Base-by-base conservation (phyloP, 2,329 filamentous ascomycete species). In the Coniochaeta sp. region DNA sequence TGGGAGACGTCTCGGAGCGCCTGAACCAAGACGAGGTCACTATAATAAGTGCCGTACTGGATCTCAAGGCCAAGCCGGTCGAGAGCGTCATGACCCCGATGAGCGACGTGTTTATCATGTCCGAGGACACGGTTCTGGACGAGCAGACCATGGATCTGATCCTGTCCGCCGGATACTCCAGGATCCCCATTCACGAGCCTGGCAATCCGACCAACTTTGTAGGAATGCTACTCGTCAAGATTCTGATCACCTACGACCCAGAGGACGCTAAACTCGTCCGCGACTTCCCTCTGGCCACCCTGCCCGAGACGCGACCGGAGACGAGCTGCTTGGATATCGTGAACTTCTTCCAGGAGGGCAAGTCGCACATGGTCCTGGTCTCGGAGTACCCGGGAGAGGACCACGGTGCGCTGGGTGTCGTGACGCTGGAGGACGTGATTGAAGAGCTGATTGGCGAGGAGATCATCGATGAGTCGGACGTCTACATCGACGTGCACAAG, bases 281-380 rank as follows among this genome's bases (percentile, higher is more conserved):
- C 63, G 93, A 98, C 63, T 97, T 99, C 71, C 88, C 92, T 8
- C 81, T 99, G 58, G 95, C 95, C 16, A 97, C 95, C 0, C 84
- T 99, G 7, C 95, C 96, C 1, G 95, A 99, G 74, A 99, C 95
- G 0, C 86, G 91, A 11, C 91, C 95, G 0, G 91, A 97, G 71
- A 99, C 95, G 0, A 97, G 93, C 77, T 99, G 95, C 72, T 77
- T 99, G 60, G 95, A 99, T 73, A 98, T 99, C 69, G 91, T 99
- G 76, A 99, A 99, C 77, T 99, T 97, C 75, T 99, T 99, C 79
- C 95, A 99, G 74, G 95, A 99, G 78, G 95, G 95, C 68, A 99
- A 99, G 73, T 96, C 93, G 1, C 95, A 99, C 74, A 96, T 99
- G 93, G 93, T 98, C 0, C 80, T 99, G 31, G 95, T 98, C 9